phyloP scores from a whole-genome alignment of 176 grass and related monocot genomes.

The Themeda triandra region DNA sequence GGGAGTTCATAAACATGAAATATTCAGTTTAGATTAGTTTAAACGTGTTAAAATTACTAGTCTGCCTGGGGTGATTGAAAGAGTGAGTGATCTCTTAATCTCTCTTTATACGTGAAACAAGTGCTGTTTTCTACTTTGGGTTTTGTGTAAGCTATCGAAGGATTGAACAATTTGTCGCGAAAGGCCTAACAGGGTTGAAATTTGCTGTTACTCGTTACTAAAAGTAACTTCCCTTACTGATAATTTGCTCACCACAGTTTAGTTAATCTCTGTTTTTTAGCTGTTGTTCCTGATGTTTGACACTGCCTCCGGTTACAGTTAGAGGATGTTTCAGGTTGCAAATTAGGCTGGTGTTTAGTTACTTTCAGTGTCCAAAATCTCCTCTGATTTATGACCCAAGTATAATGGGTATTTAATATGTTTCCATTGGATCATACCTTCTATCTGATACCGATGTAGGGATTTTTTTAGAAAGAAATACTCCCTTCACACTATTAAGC shows the following conservation, averaged over 20 bases:
- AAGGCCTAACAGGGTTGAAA: neutral
- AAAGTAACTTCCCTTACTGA: neutral
- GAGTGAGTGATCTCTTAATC: neutral
- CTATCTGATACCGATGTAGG: neutral
- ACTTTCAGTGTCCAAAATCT: neutral
- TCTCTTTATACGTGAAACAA: neutral
- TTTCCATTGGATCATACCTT: neutral
- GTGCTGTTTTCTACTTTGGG: neutral
- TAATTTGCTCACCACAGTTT: neutral
- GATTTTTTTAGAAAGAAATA: too few relatives aligned
- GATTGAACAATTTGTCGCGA: neutral
- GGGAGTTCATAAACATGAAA: neutral
- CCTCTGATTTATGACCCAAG: neutral
- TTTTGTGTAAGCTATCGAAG: neutral
- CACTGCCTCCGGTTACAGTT: neutral
- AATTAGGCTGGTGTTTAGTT: neutral
- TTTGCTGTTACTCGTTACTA: neutral
- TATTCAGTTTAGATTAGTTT: slow-evolving; percentile 5
- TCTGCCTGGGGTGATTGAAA: neutral
- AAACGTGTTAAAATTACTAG: neutral
- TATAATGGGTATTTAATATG: neutral
- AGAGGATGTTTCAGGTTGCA: neutral
- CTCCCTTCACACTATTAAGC: neutral
- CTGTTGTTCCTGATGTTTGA: slow-evolving; percentile 1
- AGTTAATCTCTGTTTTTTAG: neutral